Evolutionary conservation across 768 basidiomycete genomes (phyloP), one percentile per base, ranked within the genome.

Genomic region (Leccinum variicolor): DNA sequence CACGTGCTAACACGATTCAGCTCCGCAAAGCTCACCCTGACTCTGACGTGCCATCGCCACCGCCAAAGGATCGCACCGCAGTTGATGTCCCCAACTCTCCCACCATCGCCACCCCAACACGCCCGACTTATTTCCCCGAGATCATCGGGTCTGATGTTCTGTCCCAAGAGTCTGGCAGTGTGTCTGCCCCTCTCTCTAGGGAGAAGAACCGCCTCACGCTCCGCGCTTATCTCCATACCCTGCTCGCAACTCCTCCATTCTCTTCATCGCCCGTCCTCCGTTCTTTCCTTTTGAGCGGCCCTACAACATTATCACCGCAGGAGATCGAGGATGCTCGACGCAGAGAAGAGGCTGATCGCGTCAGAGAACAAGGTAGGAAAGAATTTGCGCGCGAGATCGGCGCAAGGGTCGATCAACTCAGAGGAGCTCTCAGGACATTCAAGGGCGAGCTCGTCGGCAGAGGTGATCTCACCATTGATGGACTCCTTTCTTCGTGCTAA

Each of bases 201-300:
- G 97, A 99, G 72, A 96, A 94, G 81, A 99, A 99, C 66, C 80
- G 97, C 14, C 78, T 99, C 4, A 98, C 97, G 0, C 83, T 99
- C 17, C 85, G 97, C 19, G 87, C 94, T 0, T 98, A 98, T 73
- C 81, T 99, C n/a, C 89, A 92, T 62, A 73, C 84, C 1, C 76
- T 99, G 28, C 78, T 98, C 54, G 73, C 83, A 23, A 84, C 84
- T 1, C 82, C 86, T 1, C 77, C 79, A 21, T 80, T 97, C n/a
- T 87, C 89, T 4, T 87, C 89, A 46, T 93, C 92, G 0, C 89
- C 92, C 4, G 90, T 98, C 11, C 79, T 98, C 36, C 81, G 82
- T 52, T 90, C 89, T 0, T 99, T 98, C 75, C 76, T 99, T 39
- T 77, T 94, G 28, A 85, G 90, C 15, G 81, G 82, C 4, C 89